phyloP scores from a whole-genome alignment of 768 basidiomycete genomes.

The Lactifluus hygrophoroides region DNA sequence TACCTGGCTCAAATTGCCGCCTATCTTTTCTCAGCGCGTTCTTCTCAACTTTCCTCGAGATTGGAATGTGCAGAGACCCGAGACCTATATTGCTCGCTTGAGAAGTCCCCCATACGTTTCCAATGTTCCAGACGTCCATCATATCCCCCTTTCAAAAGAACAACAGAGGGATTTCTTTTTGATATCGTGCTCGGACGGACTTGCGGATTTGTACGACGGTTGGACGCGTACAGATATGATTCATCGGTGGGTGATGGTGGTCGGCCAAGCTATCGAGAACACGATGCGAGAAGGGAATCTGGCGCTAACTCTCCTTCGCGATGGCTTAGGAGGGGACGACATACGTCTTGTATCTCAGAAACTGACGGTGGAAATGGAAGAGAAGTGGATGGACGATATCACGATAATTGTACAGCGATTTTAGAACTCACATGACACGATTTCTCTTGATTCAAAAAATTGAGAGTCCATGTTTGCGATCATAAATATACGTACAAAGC shows the following conservation, averaged over 20 bases:
- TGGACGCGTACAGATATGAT: constrained; percentile 26
- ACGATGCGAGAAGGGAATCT: constrained; percentile 25
- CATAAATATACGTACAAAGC: constrained; percentile 7
- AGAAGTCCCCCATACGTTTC: constrained; percentile 42
- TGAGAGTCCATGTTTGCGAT: not conserved
- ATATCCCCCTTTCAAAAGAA: constrained; percentile 26
- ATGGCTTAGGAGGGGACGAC: constrained; percentile 37
- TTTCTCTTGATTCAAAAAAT: not conserved
- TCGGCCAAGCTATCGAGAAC: constrained; percentile 25
- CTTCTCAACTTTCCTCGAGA: constrained; percentile 31
- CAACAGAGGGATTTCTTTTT: constrained; percentile 26
- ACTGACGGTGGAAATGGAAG: constrained; percentile 42
- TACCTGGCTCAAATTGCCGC: constrained; percentile 32
- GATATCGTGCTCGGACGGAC: constrained; percentile 41
- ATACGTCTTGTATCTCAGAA: constrained; percentile 33
- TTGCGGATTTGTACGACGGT: constrained; percentile 34
- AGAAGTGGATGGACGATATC: constrained; percentile 43
- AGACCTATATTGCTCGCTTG: constrained; percentile 29
- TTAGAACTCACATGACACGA: not conserved
- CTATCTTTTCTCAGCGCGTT: constrained; percentile 26
- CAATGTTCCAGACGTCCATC: constrained; percentile 33
- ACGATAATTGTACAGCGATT: constrained; percentile 38
- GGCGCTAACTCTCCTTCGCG: constrained; percentile 35
- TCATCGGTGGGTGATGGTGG: constrained; percentile 30
- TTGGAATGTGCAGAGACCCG: constrained; percentile 29